Percentiles rank a stretch among this genome's conserved stretches.
Evolutionary conservation across 345 rosid genomes (phyloP).

Genomic region (Euclidium syriacum): DNA sequence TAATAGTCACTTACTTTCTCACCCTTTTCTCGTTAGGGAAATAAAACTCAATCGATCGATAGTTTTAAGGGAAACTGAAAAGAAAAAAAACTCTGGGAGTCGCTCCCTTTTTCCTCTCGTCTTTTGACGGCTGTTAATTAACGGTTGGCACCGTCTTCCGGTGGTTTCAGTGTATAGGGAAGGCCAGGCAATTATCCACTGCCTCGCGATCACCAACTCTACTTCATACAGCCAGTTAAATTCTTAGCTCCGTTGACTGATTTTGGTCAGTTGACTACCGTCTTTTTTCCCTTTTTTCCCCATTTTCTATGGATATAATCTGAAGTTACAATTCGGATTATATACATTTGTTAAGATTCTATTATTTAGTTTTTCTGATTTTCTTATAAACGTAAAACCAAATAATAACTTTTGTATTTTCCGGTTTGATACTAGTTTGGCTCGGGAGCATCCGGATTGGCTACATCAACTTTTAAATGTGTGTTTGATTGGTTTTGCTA

Average conservation of each 20-base stretch:
- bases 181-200: constrained; percentile 5
- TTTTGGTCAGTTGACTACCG: background rate
- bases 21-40: constrained; percentile 17
- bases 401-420: too few species aligned
- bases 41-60: constrained; percentile 24
- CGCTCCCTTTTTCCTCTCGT: background rate
- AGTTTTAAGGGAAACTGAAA: constrained; percentile 11
- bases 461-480: too few species aligned
- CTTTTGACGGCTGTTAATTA: constrained; percentile 49
- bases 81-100: background rate
- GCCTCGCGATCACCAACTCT: constrained; percentile 7
- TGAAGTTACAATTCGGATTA: background rate
- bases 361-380: background rate
- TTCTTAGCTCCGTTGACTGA: background rate
- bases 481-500: too few species aligned
- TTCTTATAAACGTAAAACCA: background rate
- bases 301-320: background rate
- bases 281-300: background rate
- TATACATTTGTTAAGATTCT: background rate
- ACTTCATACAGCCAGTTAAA: background rate
- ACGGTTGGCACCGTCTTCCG: constrained; percentile 48
- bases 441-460: too few species aligned
- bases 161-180: constrained; percentile 16
- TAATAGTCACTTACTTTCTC: background rate
- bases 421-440: too few species aligned